A percentile compares a stretch with the other conserved stretches of the same genome.
These are phyloP conservation scores for Torulaspora pretoriensis DNA, from an alignment of 1,139 yeast species.

Conservation along the genomic window DNA sequence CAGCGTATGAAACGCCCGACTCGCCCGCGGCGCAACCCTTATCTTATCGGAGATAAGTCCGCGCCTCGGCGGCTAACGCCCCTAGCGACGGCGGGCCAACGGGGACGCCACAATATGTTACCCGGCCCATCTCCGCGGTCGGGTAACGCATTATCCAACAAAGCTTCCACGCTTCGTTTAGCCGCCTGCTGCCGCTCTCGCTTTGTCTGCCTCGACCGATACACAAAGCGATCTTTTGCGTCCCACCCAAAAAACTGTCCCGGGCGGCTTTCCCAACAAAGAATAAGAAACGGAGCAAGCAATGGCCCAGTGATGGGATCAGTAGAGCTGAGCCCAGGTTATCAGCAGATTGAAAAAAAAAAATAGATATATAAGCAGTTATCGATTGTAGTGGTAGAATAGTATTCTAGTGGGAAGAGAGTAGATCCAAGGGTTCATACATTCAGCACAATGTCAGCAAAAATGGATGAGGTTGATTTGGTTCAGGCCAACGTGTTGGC, in stretches of 20 bases:
- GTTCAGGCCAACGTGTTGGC: conserved; percentile 81
- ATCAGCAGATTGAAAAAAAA: neutral
- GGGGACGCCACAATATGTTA: too few relatives aligned
- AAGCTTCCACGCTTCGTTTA: conserved; percentile 1
- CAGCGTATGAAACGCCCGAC: too few relatives aligned
- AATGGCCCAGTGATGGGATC: neutral
- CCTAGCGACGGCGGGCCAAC: too few relatives aligned
- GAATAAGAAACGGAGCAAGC: conserved; percentile 4
- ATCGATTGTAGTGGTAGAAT: neutral
- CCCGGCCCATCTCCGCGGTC: neutral
- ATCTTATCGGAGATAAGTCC: too few relatives aligned
- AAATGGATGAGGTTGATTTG: conserved; percentile 59
- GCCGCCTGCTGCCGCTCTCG: neutral
- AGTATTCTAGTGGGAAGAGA: too few relatives aligned
- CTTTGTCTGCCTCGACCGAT: neutral
- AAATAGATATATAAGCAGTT: neutral
- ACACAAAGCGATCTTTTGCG: too few relatives aligned
- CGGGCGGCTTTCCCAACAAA: conserved; percentile 6
- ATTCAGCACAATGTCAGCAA: neutral
- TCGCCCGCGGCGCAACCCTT: too few relatives aligned
- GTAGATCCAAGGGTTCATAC: too few relatives aligned
- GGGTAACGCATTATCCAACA: conserved; percentile 2
- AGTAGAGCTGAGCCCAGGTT: too few relatives aligned
- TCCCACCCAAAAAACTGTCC: too few relatives aligned
- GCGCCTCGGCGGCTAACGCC: too few relatives aligned